These are phyloP conservation scores for Ogataea salicorniae DNA, from an alignment of 805 yeast species.

Conservation along the genomic window DNA sequence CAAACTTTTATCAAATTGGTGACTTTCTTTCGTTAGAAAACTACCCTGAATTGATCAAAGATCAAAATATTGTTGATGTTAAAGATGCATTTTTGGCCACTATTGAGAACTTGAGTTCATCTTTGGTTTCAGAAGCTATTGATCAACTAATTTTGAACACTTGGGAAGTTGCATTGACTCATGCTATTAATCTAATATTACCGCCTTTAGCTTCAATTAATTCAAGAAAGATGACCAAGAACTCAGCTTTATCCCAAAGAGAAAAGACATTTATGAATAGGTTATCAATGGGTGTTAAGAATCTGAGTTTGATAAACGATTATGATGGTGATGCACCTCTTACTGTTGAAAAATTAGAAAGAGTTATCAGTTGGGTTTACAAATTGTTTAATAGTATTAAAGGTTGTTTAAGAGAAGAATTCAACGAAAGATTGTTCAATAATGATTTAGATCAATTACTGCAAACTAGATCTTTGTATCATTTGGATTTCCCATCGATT, in stretches of 20 bases:
- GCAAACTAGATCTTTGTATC: constrained; percentile 7
- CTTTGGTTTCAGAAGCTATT: constrained; percentile 9
- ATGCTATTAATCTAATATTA: constrained; percentile 10
- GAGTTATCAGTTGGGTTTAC: constrained; percentile 19
- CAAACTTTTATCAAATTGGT: constrained; percentile 6
- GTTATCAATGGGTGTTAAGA: constrained; percentile 7
- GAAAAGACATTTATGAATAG: constrained; percentile 5
- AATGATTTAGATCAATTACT: constrained; percentile 11
- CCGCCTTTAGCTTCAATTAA: constrained; percentile 11
- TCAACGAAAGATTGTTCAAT: constrained; percentile 4
- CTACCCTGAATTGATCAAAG: not conserved
- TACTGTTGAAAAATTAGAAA: constrained; percentile 9
- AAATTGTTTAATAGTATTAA: constrained; percentile 9
- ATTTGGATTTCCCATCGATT: constrained; percentile 3
- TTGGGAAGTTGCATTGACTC: constrained; percentile 10
- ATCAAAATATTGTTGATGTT: not conserved
- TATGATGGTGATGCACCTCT: not conserved
- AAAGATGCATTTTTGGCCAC: not conserved
- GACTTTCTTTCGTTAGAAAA: constrained; percentile 8
- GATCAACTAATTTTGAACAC: constrained; percentile 9
- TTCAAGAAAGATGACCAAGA: constrained; percentile 3
- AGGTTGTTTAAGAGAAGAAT: constrained; percentile 1
- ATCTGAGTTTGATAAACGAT: not conserved
- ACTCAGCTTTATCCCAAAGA: not conserved
- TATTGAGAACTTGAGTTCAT: constrained; percentile 4